Evolutionary conservation across 371 early-diverging fungal species (phyloP), one percentile per base, ranked within the genome.

Genomic region (Mucor piriformis): DNA sequence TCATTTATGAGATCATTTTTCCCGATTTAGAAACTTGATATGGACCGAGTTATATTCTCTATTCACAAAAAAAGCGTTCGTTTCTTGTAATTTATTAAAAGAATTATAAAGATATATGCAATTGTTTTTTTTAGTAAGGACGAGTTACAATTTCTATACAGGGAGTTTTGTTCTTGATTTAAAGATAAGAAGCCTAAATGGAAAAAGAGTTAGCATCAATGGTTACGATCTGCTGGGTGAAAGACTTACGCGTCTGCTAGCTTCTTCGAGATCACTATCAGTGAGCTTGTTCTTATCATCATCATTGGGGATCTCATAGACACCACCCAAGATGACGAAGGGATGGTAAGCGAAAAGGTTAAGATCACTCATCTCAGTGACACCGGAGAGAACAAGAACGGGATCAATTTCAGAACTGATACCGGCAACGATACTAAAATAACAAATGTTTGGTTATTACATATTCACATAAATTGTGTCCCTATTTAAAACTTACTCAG

Each of bases 381-480:
- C 85, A 54, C 88, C 86, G 50, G 79, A 78, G 50, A 88, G 69
- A 33, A 88, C 88, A 23, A 88, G 74, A 24, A 86, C 85, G 7
- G 86, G 79, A 63, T 88, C 85, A 54, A 88, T 83, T 70, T 84
- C 80, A 50, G 81, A 77, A 50, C 67, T 76, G 54, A 82, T 77
- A 68, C 84, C 84, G 57, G 80, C 84, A 25, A 77, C 74, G 67
- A 81, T 72, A 63, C 67, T 66, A 58, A 18, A 46, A 12, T 13
- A 42, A 18, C 4, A 20, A 18, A 3, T 13, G 13, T 7, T 38
- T 38, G 15, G 38, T 38, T 13, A n/a, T 3, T n/a, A 38, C 12
- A 38, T 15, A 38, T 38, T 42, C 29, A 29, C 29, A 29, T 42
- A 38, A 13, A 38, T n/a, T 12, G n/a, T 34, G 5, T 38, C 38